These are phyloP conservation scores for Prinsepia uniflora DNA, from an alignment of 306 rosid species.

Conservation along the genomic window DNA sequence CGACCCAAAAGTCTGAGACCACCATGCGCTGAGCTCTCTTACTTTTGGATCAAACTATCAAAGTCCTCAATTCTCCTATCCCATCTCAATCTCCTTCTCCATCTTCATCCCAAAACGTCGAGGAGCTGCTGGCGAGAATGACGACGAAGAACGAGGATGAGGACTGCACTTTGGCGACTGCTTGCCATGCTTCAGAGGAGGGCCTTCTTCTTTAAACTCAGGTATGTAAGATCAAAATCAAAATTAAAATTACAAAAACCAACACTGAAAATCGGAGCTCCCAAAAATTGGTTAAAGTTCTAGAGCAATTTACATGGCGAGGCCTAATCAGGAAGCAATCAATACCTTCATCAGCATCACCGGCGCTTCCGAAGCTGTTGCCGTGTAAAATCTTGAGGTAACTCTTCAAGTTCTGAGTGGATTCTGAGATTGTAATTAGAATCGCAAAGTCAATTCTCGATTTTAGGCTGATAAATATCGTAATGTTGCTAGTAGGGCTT, in stretches of 20 bases:
- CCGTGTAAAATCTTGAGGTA: slow-evolving; percentile 67
- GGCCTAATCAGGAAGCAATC: slow-evolving; percentile 70
- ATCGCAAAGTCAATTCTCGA: slow-evolving; percentile 2
- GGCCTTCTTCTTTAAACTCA: no score
- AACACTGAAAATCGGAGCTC: slow-evolving; percentile 14
- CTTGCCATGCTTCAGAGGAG: no score
- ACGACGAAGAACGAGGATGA: no score
- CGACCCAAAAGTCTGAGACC: no score
- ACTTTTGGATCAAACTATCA: no score
- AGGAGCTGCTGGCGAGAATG: no score
- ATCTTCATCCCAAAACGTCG: no score
- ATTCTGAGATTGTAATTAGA: neutral
- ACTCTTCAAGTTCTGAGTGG: neutral
- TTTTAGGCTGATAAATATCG: neutral
- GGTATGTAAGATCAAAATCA: neutral
- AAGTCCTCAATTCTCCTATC: no score
- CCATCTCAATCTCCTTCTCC: no score
- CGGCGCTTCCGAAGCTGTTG: slow-evolving; percentile 57
- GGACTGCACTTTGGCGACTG: no score
- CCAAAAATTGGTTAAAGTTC: slow-evolving; percentile 13
- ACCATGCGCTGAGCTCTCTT: no score
- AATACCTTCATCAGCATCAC: slow-evolving; percentile 74
- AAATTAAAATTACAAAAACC: neutral
- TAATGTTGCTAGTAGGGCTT: slow-evolving; percentile 24
- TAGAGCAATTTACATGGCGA: slow-evolving; percentile 57